Evolutionary conservation across 495 filamentous ascomycete genomes (phyloP).

Genomic region (Oleoguttula mirabilis): DNA sequence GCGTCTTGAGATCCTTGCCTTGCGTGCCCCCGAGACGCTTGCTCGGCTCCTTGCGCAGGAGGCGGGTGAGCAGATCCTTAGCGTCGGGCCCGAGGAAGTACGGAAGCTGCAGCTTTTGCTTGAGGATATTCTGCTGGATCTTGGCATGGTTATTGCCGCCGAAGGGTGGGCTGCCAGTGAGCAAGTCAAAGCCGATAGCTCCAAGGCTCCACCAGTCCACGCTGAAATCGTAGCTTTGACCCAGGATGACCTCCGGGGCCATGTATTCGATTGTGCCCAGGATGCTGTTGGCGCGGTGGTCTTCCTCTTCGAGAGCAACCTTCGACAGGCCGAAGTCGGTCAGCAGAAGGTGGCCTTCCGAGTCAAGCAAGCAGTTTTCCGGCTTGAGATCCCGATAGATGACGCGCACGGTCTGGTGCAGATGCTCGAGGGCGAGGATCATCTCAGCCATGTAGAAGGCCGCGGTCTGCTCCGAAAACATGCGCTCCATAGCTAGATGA

Average conservation of each 20-base stretch:
- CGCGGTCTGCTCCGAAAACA: conserved; percentile 77
- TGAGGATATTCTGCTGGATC: conserved; percentile 84
- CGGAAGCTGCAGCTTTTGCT: conserved; percentile 73
- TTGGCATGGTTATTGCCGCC: conserved; percentile 79
- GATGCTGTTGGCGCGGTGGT: conserved; percentile 62
- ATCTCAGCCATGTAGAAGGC: conserved; percentile 98
- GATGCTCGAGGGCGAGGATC: conserved; percentile 82
- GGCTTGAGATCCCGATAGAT: conserved; percentile 96
- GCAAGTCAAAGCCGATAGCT: conserved; percentile 77
- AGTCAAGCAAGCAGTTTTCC: conserved; percentile 91
- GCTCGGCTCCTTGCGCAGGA: conserved; percentile 79
- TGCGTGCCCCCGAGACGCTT: conserved; percentile 81
- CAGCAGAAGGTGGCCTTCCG: conserved; percentile 79
- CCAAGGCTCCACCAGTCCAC: conserved; percentile 99
- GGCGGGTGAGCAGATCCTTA: conserved; percentile 79
- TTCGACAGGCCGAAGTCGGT: conserved; percentile 97
- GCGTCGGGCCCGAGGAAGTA: conserved; percentile 83
- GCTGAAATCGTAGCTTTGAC: conserved; percentile 75
- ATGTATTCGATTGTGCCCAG: conserved; percentile 96
- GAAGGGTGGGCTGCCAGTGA: conserved; percentile 86
- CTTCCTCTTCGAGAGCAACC: conserved; percentile 73
- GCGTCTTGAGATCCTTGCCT: conserved; percentile 70
- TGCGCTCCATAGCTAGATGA: conserved; percentile 76
- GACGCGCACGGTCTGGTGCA: conserved; percentile 83
- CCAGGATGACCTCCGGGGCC: conserved; percentile 86